These are phyloP conservation scores for Penicillium goetzii DNA, from an alignment of 495 filamentous ascomycete species.

Conservation along the genomic window DNA sequence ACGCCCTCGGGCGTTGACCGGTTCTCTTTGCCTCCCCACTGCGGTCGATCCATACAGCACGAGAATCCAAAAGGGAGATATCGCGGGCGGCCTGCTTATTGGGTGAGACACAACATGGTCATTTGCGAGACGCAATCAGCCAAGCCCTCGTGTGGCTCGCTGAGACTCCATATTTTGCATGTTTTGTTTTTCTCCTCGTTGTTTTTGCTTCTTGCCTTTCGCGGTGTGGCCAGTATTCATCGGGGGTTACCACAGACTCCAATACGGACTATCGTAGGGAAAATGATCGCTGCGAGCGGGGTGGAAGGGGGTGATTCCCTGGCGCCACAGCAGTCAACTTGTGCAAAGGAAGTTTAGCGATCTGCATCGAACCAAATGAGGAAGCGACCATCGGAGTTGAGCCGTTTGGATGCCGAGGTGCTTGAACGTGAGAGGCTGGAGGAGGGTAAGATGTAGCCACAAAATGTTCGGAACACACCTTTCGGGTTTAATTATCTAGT, in stretches of 20 bases:
- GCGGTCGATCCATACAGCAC: conserved; percentile 27
- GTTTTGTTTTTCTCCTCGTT: conserved; percentile 3
- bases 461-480: background rate
- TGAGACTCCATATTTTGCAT: conserved; percentile 12
- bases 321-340: conserved; percentile 4
- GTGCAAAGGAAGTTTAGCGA: conserved; percentile 11
- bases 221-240: conserved; percentile 2
- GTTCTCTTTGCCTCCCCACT: conserved; percentile 13
- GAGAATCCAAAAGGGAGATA: conserved; percentile 23
- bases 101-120: conserved; percentile 24
- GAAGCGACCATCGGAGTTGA: conserved; percentile 6
- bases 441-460: background rate
- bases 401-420: conserved; percentile 6
- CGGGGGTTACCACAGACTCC: background rate
- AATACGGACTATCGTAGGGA: background rate
- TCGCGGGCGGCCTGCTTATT: conserved; percentile 26
- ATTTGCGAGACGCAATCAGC: conserved; percentile 25
- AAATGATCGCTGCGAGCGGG: conserved; percentile 13
- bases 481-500: background rate
- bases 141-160: conserved; percentile 31
- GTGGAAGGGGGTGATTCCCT: conserved; percentile 7
- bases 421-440: conserved; percentile 3
- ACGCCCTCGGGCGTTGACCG: conserved; percentile 20
- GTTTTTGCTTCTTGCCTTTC: conserved; percentile 2
- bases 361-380: conserved; percentile 22